Evolutionary conservation across 768 basidiomycete species (phyloP).

Genomic region (Kwoniella dendrophila): DNA sequence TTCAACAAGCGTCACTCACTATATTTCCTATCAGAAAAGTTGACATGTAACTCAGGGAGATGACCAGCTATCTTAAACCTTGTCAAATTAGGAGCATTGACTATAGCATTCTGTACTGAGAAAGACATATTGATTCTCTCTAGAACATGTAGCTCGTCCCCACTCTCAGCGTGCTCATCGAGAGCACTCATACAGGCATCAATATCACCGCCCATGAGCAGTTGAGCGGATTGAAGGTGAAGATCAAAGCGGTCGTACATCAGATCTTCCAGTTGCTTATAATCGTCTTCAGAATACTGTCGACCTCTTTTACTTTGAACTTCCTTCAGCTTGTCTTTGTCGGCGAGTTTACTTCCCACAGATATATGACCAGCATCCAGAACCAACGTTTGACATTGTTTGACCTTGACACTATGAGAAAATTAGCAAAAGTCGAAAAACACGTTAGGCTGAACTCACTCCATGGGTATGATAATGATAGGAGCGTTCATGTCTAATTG

Average conservation of each 20-base stretch:
- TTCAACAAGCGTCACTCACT: slow-evolving; percentile 38
- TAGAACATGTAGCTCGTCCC: slow-evolving; percentile 75
- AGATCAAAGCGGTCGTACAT: slow-evolving; percentile 94
- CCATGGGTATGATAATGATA: slow-evolving; percentile 93
- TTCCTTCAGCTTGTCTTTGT: slow-evolving; percentile 74
- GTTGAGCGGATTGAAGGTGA: slow-evolving; percentile 82
- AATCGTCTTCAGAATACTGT: slow-evolving; percentile 84
- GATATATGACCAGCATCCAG: slow-evolving; percentile 96
- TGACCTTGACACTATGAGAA: slow-evolving; percentile 70
- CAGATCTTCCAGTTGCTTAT: slow-evolving; percentile 76
- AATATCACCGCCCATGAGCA: slow-evolving; percentile 82
- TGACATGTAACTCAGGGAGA: slow-evolving; percentile 82
- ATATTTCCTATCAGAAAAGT: slow-evolving; percentile 60
- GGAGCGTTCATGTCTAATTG: slow-evolving; percentile 96
- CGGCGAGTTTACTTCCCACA: slow-evolving; percentile 83
- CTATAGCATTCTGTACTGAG: slow-evolving; percentile 87
- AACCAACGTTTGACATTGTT: slow-evolving; percentile 79
- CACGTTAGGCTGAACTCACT: slow-evolving; percentile 60
- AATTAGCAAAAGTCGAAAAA: slow-evolving; percentile 8
- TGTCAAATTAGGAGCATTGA: slow-evolving; percentile 76
- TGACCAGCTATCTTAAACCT: slow-evolving; percentile 88
- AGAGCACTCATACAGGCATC: slow-evolving; percentile 80
- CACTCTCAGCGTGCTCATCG: slow-evolving; percentile 59
- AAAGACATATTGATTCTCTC: slow-evolving; percentile 90
- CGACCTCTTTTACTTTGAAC: slow-evolving; percentile 81